Conservation (phyloP, 169 alveolate genomes). For the Eimeria tenella region DNA sequence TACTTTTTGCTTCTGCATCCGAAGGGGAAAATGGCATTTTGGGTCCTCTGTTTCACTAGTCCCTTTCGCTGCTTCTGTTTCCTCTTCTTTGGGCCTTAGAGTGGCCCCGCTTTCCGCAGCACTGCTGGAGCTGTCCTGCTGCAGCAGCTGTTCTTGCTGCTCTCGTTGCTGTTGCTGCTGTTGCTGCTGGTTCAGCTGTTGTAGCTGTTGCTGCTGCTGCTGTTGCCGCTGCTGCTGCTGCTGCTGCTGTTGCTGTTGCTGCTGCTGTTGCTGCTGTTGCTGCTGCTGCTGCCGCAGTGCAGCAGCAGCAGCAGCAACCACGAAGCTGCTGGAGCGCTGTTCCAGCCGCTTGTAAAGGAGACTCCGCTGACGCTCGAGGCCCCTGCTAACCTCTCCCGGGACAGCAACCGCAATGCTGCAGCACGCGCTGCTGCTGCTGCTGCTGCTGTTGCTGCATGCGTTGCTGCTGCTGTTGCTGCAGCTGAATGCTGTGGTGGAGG, state of each 20-base stretch:
- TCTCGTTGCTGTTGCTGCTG: neutral
- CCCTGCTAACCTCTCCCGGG: neutral
- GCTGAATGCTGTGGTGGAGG: neutral
- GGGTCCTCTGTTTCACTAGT: too few relatives aligned
- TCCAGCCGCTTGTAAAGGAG: constrained; percentile 16
- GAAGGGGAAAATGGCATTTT: neutral
- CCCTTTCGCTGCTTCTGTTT: too few relatives aligned
- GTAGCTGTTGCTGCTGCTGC: constrained; percentile 9
- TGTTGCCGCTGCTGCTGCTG: neutral
- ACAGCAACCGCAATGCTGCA: constrained; percentile 4
- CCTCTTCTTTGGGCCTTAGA: too few relatives aligned
- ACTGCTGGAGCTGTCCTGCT: neutral
- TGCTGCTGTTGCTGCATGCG: constrained; percentile 17
- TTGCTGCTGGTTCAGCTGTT: neutral
- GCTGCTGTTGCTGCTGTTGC: neutral
- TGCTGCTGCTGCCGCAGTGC: constrained; percentile 26
- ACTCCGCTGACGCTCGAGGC: neutral
- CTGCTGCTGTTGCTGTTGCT: neutral
- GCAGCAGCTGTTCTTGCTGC: neutral
- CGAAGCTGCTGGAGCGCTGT: neutral
- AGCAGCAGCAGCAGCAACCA: constrained; percentile 12
- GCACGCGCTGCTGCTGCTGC: constrained; percentile 2
- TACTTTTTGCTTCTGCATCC: neutral
- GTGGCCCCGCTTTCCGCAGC: too few relatives aligned
- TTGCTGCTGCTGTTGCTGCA: constrained; percentile 15